These are phyloP conservation scores for Botryobasidium botryosum DNA, from an alignment of 768 basidiomycete species.

Conservation along the genomic window DNA sequence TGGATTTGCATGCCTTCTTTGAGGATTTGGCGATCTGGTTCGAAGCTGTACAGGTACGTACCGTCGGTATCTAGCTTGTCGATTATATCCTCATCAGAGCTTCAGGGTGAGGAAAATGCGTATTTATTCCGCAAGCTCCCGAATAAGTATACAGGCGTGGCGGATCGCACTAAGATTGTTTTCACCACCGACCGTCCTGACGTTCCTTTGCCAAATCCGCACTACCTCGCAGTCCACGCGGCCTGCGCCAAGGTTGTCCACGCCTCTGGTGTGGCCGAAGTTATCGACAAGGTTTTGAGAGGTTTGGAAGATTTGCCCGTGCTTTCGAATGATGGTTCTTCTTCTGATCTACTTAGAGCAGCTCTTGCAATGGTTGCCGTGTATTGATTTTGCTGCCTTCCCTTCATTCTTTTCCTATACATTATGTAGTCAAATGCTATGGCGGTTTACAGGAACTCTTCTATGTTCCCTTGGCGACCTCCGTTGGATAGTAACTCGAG, in stretches of 20 bases:
- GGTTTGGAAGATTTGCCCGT: slow-evolving; percentile 13
- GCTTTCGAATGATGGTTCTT: not conserved
- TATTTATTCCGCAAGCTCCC: not conserved
- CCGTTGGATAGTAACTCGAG: no score
- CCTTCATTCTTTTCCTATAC: no score
- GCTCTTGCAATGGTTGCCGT: no score
- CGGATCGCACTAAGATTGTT: not conserved
- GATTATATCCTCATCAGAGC: not conserved
- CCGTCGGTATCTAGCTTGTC: not conserved
- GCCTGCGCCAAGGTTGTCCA: no score
- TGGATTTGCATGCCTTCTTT: not conserved
- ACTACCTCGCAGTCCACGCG: slow-evolving; percentile 15
- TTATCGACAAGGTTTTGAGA: slow-evolving; percentile 11
- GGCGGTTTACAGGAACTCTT: no score
- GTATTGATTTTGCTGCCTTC: no score
- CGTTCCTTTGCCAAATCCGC: slow-evolving; percentile 9
- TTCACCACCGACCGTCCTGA: not conserved
- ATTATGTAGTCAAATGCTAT: no score
- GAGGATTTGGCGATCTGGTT: slow-evolving; percentile 1
- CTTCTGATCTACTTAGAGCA: not conserved
- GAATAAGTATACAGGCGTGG: no score
- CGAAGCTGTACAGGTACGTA: not conserved
- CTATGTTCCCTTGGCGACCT: no score
- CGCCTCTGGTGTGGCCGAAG: slow-evolving; percentile 14
- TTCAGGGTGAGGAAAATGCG: not conserved